Conservation (phyloP, 805 yeast genomes). For the Suhomyces pyralidae region DNA sequence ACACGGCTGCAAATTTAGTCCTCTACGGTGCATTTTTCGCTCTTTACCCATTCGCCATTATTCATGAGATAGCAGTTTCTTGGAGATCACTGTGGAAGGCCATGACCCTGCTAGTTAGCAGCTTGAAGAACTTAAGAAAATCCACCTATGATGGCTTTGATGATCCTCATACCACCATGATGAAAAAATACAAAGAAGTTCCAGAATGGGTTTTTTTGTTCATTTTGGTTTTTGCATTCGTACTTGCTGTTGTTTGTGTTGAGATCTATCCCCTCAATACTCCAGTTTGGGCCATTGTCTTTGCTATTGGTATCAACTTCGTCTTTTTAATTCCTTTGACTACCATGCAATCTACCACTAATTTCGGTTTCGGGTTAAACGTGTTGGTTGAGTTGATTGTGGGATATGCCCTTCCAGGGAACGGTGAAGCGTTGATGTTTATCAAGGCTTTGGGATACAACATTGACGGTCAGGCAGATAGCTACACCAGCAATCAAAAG, state of each 20-base stretch:
- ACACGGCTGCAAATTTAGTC: conserved; percentile 25
- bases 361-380: conserved; percentile 12
- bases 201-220: conserved; percentile 31
- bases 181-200: conserved; percentile 32
- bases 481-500: conserved; percentile 35
- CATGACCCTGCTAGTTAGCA: conserved; percentile 9
- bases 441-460: conserved; percentile 23
- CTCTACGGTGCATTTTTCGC: conserved; percentile 26
- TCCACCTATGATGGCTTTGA: conserved; percentile 32
- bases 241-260: conserved; percentile 28
- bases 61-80: conserved; percentile 15
- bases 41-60: conserved; percentile 21
- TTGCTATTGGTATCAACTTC: conserved; percentile 49
- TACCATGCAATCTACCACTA: conserved; percentile 14
- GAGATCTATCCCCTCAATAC: conserved; percentile 40
- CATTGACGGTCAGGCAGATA: conserved; percentile 29
- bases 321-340: conserved; percentile 37
- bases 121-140: conserved; percentile 14
- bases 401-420: conserved; percentile 29
- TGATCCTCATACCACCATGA: conserved; percentile 33
- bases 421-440: conserved; percentile 20
- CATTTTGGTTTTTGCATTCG: conserved; percentile 18
- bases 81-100: conserved; percentile 12
- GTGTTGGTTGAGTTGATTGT: conserved; percentile 18
- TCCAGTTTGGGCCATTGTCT: conserved; percentile 60